A percentile compares a stretch with the other conserved stretches of the same genome.
phyloP scores from a whole-genome alignment of 768 basidiomycete genomes.

The Mycena indigotica region DNA sequence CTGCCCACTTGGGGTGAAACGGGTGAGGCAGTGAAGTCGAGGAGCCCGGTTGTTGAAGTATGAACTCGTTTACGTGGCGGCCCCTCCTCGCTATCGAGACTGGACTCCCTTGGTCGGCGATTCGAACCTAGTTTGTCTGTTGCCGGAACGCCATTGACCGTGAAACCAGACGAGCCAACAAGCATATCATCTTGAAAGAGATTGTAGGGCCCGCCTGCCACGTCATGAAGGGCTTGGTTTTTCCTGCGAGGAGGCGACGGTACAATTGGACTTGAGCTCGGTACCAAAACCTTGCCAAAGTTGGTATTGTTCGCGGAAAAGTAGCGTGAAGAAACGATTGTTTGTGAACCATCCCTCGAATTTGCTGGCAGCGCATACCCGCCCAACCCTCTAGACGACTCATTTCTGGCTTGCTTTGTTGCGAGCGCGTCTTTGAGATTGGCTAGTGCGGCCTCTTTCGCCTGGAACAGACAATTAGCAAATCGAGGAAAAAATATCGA shows the following conservation, averaged over 20 bases:
- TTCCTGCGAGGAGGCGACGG: conserved; percentile 39
- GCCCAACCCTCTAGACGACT: conserved; percentile 27
- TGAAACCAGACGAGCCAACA: conserved; percentile 60
- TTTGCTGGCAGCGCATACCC: conserved; percentile 52
- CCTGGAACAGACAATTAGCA: too few relatives aligned
- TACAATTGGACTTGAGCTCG: conserved; percentile 68
- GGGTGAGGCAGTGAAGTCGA: conserved; percentile 47
- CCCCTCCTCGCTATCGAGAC: conserved; percentile 51
- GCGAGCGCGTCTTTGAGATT: background rate
- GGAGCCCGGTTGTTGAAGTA: conserved; percentile 45
- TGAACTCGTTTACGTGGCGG: conserved; percentile 75
- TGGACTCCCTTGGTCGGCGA: conserved; percentile 46
- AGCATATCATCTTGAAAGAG: conserved; percentile 48
- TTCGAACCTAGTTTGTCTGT: too few relatives aligned
- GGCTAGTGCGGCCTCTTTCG: background rate
- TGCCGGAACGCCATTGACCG: conserved; percentile 40
- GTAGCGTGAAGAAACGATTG: conserved; percentile 67
- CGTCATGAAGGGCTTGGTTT: conserved; percentile 41
- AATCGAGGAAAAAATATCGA: background rate
- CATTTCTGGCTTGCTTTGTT: conserved; percentile 36
- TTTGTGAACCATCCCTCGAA: conserved; percentile 61
- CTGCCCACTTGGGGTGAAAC: conserved; percentile 62
- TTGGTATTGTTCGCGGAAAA: conserved; percentile 46
- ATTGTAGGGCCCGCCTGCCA: conserved; percentile 22
- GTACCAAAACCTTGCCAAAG: conserved; percentile 66